Percentiles rank a stretch among this genome's conserved stretches.
phyloP scores from a whole-genome alignment of 2,329 filamentous ascomycete genomes.

The Paecilomyces variotii region DNA sequence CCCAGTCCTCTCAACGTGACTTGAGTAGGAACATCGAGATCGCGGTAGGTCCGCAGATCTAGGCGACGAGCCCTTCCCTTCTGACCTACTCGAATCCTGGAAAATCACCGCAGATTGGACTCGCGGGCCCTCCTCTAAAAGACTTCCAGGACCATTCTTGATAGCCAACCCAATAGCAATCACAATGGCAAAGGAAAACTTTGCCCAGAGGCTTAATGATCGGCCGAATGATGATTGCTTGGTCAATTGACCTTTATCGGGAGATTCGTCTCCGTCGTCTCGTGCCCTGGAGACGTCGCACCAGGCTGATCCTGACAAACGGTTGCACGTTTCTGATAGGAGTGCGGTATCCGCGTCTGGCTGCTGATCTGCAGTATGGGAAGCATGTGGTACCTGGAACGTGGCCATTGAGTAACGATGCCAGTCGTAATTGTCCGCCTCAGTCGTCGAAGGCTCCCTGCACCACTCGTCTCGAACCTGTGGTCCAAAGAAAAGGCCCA shows the following conservation, averaged over 20 bases:
- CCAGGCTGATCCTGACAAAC: not conserved
- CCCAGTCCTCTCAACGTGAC: not conserved
- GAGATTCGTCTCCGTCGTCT: not conserved
- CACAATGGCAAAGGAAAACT: conserved; percentile 40
- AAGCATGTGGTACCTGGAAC: not conserved
- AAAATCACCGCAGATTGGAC: not conserved
- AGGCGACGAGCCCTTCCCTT: not conserved
- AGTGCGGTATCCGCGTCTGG: not conserved
- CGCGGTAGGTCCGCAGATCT: not conserved
- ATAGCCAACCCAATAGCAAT: conserved; percentile 43
- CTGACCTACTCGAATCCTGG: not conserved
- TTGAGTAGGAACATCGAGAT: not conserved
- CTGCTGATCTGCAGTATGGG: not conserved
- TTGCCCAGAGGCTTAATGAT: conserved; percentile 38
- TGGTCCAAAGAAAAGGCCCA: conserved; percentile 23
- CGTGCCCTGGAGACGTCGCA: not conserved
- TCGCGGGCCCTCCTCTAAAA: conserved; percentile 17
- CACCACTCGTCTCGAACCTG: conserved; percentile 4
- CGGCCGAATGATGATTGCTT: conserved; percentile 1
- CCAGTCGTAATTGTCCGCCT: conserved; percentile 1
- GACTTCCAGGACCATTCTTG: conserved; percentile 36
- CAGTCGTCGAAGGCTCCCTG: conserved; percentile 9
- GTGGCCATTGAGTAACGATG: not conserved
- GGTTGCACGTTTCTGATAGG: not conserved
- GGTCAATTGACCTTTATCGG: not conserved